These are phyloP conservation scores for Erythrophleum ivorense DNA, from an alignment of 331 rosid genomes.

Conservation along the genomic window DNA sequence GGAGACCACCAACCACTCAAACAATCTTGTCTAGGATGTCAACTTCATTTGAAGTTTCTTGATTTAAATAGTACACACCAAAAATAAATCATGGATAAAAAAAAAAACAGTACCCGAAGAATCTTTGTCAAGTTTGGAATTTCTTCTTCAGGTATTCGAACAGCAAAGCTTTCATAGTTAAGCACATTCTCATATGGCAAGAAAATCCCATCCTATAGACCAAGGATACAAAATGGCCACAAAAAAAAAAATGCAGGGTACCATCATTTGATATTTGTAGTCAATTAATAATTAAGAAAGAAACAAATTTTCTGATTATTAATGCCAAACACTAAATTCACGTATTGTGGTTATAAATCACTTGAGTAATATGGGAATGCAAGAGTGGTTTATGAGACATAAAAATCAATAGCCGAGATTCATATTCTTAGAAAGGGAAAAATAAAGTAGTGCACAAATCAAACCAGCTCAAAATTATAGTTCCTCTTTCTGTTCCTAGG, in stretches of 20 bases:
- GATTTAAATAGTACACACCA: not conserved
- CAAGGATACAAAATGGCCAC: conserved; percentile 10
- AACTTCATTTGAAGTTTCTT: conserved; percentile 1
- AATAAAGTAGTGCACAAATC: too few relatives aligned
- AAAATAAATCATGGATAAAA: not conserved
- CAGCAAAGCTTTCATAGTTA: conserved; percentile 71
- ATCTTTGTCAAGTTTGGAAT: conserved; percentile 62
- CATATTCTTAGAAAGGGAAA: too few relatives aligned
- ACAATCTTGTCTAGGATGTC: not conserved
- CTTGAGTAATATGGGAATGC: too few relatives aligned
- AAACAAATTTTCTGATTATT: too few relatives aligned
- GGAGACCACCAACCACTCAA: conserved; percentile 34
- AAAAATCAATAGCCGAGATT: too few relatives aligned
- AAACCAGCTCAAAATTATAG: too few relatives aligned
- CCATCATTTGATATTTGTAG: not conserved
- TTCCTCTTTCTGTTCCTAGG: too few relatives aligned
- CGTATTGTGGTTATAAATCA: too few relatives aligned
- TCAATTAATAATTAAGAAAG: not conserved
- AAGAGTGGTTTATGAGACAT: too few relatives aligned
- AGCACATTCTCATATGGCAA: conserved; percentile 75
- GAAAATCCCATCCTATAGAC: conserved; percentile 72
- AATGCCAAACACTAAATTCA: too few relatives aligned
- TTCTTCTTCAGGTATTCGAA: conserved; percentile 67
- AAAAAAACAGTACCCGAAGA: conserved; percentile 56
- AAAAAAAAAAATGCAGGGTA: too few relatives aligned